A percentile compares a stretch with the other conserved stretches of the same genome.
These are phyloP conservation scores for Globisporangium lucens DNA, from an alignment of 352 stramenopile genomes.

Conservation along the genomic window DNA sequence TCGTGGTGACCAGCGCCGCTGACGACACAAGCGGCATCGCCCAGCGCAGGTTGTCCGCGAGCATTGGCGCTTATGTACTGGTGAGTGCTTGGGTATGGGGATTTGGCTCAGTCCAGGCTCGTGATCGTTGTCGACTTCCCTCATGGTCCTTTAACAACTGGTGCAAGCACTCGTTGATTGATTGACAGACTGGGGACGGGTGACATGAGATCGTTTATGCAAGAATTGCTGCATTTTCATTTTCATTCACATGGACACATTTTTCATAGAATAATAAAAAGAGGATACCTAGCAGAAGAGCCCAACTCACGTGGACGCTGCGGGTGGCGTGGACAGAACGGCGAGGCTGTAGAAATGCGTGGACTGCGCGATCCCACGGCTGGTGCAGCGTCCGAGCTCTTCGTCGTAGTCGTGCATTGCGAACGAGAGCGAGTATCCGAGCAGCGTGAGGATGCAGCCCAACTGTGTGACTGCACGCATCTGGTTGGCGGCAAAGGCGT, in stretches of 20 bases:
- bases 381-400: conserved; percentile 7
- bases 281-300: no score
- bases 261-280: neutral
- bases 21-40: conserved; percentile 37
- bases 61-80: neutral
- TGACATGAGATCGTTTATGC: neutral
- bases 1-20: conserved; percentile 32
- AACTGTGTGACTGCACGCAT: conserved; percentile 43
- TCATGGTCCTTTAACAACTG: neutral
- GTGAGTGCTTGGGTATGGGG: neutral
- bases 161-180: neutral
- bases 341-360: conserved; percentile 18
- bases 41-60: neutral
- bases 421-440: conserved; percentile 54
- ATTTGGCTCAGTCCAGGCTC: neutral
- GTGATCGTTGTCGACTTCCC: neutral
- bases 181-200: neutral
- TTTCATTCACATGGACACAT: neutral
- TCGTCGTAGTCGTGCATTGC: conserved; percentile 27
- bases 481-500: conserved; percentile 31
- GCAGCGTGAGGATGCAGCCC: conserved; percentile 48
- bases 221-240: neutral
- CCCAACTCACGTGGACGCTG: conserved; percentile 4
- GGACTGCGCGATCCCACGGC: conserved; percentile 12
- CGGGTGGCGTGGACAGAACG: conserved; percentile 11